Base-by-base conservation (phyloP, 108 stramenopile genomes). In the Conticribra guillardii region DNA sequence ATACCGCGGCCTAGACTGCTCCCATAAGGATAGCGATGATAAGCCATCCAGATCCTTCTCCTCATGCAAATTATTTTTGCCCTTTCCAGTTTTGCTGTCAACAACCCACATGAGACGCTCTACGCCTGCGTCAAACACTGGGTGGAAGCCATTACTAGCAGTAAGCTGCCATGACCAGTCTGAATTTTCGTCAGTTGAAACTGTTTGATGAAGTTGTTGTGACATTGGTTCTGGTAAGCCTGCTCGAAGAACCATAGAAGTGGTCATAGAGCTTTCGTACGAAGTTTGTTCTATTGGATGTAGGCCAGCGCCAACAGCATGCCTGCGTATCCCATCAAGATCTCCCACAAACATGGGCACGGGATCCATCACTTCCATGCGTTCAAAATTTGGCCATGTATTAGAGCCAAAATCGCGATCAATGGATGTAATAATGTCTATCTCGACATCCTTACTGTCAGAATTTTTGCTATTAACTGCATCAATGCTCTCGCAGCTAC, bases 361-460 rank as follows among this genome's bases (percentile, higher is more conserved):
- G 0, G 87, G 85, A 31, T 85, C 79, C 85, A 88, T 76, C 0
- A 62, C 54, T 3, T 71, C 67, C 34, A 87, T 79, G n/a, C 60
- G 52, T 9, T 81, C 29, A 78, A 91, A 91, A 46, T 84, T 50
- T 72, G 84, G 85, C 54, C 85, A 82, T 2, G 71, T 54, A 32
- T 69, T 83, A 33, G 54, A 49, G 17, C 87, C 87, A 77, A 87
- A 91, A 65, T 91, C 90, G n/a, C 90, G 76, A 79, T 91, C 90
- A 27, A 90, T 64, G 23, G 82, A 75, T 4, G 90, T 91, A 23
- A 91, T 84, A 24, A 91, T 74, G 54, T 91, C 90, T 21, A 76
- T 32, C 28, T 59, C 74, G 15, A 27, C 47, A 19, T 31, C 24
- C 29, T 33, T 44, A 7, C 49, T 19, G 14, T 14, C 17, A 23